Base-by-base conservation (phyloP, 2,329 filamentous ascomycete species). In the Aspergillus floridensis region DNA sequence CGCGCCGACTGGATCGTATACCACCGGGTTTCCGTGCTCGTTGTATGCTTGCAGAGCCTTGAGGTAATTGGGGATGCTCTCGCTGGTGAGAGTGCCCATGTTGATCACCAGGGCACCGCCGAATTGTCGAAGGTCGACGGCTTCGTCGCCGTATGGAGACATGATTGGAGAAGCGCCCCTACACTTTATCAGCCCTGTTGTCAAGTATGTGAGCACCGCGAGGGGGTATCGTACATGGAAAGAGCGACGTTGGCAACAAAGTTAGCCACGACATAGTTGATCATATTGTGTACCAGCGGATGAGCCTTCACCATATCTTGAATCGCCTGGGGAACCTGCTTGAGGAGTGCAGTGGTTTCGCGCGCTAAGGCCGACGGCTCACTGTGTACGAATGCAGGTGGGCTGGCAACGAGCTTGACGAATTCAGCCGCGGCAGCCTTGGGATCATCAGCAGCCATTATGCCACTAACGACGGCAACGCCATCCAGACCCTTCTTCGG, bases 211-310 rank as follows among this genome's bases (percentile, higher is more conserved):
- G 21, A 7, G 47, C 1, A 44, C 35, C 19, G 2, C 24, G 6
- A 26, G 46, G 14, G 21, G 10, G 10, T 66, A 74, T 70, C 65
- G 1, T 44, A 80, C 78, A 96, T 83, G 35, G 89, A 86, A 16
- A 97, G 83, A 44, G 91, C 92, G 3, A 97, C 88, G 70, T 96
- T 97, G 55, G 95, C 93, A 16, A 93, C 91, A 69, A 98, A 90
- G 77, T 97, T 96, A 70, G 96, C 92, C 22, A 97, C 93, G 0
- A 98, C 93, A 55, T 93, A 82, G 73, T 98, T 98, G 56, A 95
- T 98, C 91, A 98, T 98, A 77, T 96, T 97, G 77, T 98, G 93
- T 53, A 89, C 90, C 22, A 98, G 82, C 0, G 93, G 92, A 58
- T 84, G 88, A 48, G 77, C 81, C 2, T 80, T 73, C 5, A 84